Base-by-base conservation (phyloP, 2,329 filamentous ascomycete genomes). In the Rhynchosporium graminicola region DNA sequence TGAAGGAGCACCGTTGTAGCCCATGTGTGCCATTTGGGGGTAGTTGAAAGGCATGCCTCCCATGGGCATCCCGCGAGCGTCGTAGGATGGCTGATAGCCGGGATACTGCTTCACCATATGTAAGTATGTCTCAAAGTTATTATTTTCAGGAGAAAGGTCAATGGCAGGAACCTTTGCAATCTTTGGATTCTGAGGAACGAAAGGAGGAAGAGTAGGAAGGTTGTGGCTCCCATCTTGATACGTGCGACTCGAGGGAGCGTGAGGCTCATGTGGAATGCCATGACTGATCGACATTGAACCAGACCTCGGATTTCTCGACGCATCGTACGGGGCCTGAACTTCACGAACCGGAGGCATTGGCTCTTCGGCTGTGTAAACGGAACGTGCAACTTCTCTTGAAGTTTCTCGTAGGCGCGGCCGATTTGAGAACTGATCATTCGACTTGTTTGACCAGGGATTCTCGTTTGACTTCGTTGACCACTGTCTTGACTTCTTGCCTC, bases 71-170 rank as follows among this genome's bases (percentile, higher is more conserved):
- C 63, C 67, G 50, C 72, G 67, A 57, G 79, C 77, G 69, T 86
- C 57, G 57, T 38, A 40, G 20, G 31, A 36, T 10, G 46, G 57
- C 13, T 82, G 77, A 67, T 81, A 89, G 60, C 79, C 80, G 26
- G 59, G 87, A 66, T 79, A 82, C 87, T 94, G 79, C 74, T 83
- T 79, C 78, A 83, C 84, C 70, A 85, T 92, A 62, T 71, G 74
- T 70, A 74, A 73, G 71, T 69, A 70, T 68, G 84, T 82, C 76
- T 93, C 88, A 82, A 88, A 91, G 68, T 87, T 82, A 72, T 85
- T 85, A 74, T 80, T 87, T 72, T 87, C 84, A 63, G 89, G 89
- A 66, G 87, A 87, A 63, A 92, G 77, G 77, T 91, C 84, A 57
- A 57, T 52, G 8, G 29, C 5, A 9, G n/a, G 54, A 46, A 33